These are phyloP conservation scores for Geotrichum aggregatum DNA, from an alignment of 1,139 yeast genomes.

Conservation along the genomic window DNA sequence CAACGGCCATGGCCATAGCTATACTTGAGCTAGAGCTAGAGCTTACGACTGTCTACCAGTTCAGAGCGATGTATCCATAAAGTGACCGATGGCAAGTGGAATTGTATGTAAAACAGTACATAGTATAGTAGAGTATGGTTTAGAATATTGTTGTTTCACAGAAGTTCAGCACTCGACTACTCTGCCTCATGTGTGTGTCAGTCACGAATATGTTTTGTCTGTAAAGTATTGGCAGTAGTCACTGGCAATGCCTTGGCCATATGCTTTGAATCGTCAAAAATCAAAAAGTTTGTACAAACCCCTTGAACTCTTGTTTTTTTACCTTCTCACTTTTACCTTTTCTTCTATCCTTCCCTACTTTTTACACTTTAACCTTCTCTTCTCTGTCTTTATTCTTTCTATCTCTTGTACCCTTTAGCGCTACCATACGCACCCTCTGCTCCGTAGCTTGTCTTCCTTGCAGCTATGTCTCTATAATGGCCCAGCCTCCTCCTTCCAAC, in stretches of 20 bases:
- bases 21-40: too few relatives aligned
- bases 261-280: too few relatives aligned
- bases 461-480: constrained; percentile 1
- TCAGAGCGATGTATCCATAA: too few relatives aligned
- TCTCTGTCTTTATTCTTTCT: background rate
- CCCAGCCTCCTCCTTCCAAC: constrained; percentile 4
- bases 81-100: too few relatives aligned
- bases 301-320: background rate
- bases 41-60: too few relatives aligned
- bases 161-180: too few relatives aligned
- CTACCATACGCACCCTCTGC: background rate
- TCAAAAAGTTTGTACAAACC: background rate
- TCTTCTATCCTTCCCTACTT: background rate
- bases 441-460: too few relatives aligned
- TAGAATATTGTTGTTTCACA: too few relatives aligned
- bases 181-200: too few relatives aligned
- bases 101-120: too few relatives aligned
- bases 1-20: too few relatives aligned
- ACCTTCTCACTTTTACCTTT: background rate
- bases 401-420: background rate
- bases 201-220: background rate
- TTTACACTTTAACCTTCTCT: constrained; percentile 7
- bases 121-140: too few relatives aligned
- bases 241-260: background rate
- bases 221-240: background rate